phyloP scores from a whole-genome alignment of 306 rosid genomes.

The Vigna mungo region DNA sequence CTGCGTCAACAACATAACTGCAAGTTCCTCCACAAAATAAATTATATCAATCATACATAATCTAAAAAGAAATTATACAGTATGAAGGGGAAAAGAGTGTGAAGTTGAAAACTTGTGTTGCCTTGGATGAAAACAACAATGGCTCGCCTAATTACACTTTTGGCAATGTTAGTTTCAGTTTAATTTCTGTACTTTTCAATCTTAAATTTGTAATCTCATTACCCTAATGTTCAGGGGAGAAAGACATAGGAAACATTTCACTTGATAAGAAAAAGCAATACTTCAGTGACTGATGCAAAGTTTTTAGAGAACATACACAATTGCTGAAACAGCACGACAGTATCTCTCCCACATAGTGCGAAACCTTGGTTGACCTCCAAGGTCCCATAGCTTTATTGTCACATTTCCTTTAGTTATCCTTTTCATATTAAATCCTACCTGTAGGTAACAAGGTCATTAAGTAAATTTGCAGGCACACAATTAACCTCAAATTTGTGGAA shows the following conservation, averaged over 20 bases:
- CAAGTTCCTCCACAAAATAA: conserved; percentile 38
- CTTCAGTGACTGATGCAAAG: conserved; percentile 15
- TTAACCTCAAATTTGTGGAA: conserved; percentile 2
- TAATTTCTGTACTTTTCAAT: no score
- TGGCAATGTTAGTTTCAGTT: no score
- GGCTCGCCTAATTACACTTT: no score
- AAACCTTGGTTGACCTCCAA: conserved; percentile 80
- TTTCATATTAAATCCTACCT: conserved; percentile 84
- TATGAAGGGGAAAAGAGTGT: background rate
- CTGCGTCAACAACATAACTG: conserved; percentile 78
- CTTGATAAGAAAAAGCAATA: background rate
- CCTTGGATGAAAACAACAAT: no score
- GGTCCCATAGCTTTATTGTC: conserved; percentile 75
- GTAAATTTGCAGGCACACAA: conserved; percentile 18
- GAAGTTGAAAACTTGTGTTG: background rate
- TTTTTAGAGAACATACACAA: conserved; percentile 57
- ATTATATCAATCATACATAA: background rate
- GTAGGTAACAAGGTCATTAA: conserved; percentile 32
- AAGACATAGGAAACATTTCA: conserved; percentile 15
- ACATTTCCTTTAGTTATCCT: conserved; percentile 77
- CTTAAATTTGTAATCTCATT: no score
- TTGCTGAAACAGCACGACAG: conserved; percentile 72
- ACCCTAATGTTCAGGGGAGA: background rate
- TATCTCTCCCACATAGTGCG: conserved; percentile 87
- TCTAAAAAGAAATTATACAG: conserved; percentile 19